phyloP scores from a whole-genome alignment of 805 yeast genomes.

The Babjeviella inositovora region DNA sequence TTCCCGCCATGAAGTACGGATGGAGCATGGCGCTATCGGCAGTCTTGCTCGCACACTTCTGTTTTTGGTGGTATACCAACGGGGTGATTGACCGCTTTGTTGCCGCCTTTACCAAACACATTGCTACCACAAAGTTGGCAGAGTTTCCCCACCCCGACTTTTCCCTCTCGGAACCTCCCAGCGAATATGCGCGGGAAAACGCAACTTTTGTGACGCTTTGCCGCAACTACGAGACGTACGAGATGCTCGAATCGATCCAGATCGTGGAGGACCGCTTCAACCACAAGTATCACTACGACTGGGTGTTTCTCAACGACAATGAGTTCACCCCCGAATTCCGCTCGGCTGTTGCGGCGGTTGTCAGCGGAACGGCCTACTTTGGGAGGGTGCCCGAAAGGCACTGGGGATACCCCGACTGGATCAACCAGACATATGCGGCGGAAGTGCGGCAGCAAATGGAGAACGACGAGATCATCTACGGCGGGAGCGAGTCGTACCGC shows the following conservation, averaged over 20 bases:
- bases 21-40: too few species aligned
- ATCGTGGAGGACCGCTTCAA: conserved; percentile 57
- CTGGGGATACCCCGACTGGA: conserved; percentile 59
- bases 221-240: conserved; percentile 46
- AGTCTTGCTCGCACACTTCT: too few species aligned
- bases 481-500: conserved; percentile 43
- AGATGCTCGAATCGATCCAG: conserved; percentile 40
- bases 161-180: too few species aligned
- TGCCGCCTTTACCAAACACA: too few species aligned
- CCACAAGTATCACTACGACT: conserved; percentile 45
- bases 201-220: conserved; percentile 62
- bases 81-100: too few species aligned
- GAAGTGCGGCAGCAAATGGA: conserved; percentile 25
- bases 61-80: too few species aligned
- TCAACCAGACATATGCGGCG: conserved; percentile 35
- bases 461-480: conserved; percentile 32
- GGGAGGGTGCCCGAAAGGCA: conserved; percentile 46
- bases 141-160: too few species aligned
- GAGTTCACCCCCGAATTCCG: conserved; percentile 44
- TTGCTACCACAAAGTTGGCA: too few species aligned
- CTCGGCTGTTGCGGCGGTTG: conserved; percentile 22
- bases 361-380: conserved; percentile 48
- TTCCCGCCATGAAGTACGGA: too few species aligned
- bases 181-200: conserved; percentile 23
- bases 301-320: conserved; percentile 66